Percentiles rank a stretch among this genome's conserved stretches.
Evolutionary conservation across 441 rosid genomes (phyloP).

Genomic region (Metrosideros polymorpha): DNA sequence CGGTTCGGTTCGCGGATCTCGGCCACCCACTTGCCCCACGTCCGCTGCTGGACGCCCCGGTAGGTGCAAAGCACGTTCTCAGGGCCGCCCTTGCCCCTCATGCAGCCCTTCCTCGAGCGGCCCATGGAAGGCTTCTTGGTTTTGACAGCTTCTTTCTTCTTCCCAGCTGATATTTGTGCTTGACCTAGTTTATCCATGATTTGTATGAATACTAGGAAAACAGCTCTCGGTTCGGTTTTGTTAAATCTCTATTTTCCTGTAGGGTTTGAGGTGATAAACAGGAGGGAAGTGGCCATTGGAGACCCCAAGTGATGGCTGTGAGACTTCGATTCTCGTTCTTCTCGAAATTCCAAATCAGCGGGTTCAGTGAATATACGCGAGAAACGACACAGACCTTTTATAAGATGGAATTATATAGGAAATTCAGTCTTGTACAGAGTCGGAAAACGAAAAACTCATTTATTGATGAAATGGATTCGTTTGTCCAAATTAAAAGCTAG

Average conservation of each 20-base stretch:
- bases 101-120: constrained; percentile 8
- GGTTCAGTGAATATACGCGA: neutral
- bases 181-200: neutral
- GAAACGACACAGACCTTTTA: neutral
- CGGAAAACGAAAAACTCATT: neutral
- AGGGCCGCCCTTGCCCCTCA: constrained; percentile 9
- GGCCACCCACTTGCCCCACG: constrained; percentile 10
- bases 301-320: neutral
- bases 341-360: neutral
- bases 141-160: neutral
- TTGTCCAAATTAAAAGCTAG: neutral
- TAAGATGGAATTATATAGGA: neutral
- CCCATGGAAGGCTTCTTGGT: neutral
- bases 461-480: neutral
- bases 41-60: constrained; percentile 2
- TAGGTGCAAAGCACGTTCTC: constrained; percentile 6
- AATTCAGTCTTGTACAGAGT: neutral
- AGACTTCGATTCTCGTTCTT: neutral
- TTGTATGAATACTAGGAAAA: neutral
- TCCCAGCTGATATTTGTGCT: neutral
- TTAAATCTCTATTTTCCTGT: neutral
- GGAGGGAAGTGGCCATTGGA: neutral
- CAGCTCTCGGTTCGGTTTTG: too few relatives aligned
- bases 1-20: constrained; percentile 5
- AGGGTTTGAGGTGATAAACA: neutral